Evolutionary conservation across 2,329 filamentous ascomycete species (phyloP).

Genomic region (Monosporascus ibericus): DNA sequence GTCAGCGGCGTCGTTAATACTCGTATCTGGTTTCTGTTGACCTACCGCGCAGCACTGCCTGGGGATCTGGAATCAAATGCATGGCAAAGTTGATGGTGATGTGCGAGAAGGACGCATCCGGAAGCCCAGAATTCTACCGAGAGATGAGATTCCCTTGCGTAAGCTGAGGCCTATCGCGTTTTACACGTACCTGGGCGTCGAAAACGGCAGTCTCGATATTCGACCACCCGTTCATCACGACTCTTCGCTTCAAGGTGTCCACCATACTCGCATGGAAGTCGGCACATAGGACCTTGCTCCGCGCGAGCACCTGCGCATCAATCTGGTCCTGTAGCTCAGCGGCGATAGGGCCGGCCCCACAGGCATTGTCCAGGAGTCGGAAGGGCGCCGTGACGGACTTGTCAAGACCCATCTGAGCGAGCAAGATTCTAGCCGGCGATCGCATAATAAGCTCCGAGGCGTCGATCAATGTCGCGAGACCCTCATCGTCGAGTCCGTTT

Average conservation of each 20-base stretch:
- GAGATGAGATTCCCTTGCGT: slow-evolving; percentile 1
- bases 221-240: slow-evolving; percentile 37
- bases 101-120: slow-evolving; percentile 34
- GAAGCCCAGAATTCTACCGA: slow-evolving; percentile 32
- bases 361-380: slow-evolving; percentile 45
- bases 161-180: not conserved
- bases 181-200: slow-evolving; percentile 38
- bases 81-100: slow-evolving; percentile 41
- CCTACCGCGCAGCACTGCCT: slow-evolving; percentile 30
- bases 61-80: slow-evolving; percentile 38
- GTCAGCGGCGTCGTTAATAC: not conserved
- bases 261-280: slow-evolving; percentile 41
- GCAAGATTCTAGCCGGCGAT: slow-evolving; percentile 14
- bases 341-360: slow-evolving; percentile 45
- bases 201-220: slow-evolving; percentile 36
- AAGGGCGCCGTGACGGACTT: slow-evolving; percentile 24
- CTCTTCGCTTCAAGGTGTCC: slow-evolving; percentile 31
- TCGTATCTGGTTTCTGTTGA: not conserved
- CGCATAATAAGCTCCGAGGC: slow-evolving; percentile 17
- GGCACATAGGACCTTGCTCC: slow-evolving; percentile 42
- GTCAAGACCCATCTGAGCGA: slow-evolving; percentile 26
- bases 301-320: slow-evolving; percentile 28
- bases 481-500: slow-evolving; percentile 6
- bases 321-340: slow-evolving; percentile 36
- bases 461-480: slow-evolving; percentile 11